phyloP scores from a whole-genome alignment of 371 early-diverging fungal genomes.

The Mortierella sp. region DNA sequence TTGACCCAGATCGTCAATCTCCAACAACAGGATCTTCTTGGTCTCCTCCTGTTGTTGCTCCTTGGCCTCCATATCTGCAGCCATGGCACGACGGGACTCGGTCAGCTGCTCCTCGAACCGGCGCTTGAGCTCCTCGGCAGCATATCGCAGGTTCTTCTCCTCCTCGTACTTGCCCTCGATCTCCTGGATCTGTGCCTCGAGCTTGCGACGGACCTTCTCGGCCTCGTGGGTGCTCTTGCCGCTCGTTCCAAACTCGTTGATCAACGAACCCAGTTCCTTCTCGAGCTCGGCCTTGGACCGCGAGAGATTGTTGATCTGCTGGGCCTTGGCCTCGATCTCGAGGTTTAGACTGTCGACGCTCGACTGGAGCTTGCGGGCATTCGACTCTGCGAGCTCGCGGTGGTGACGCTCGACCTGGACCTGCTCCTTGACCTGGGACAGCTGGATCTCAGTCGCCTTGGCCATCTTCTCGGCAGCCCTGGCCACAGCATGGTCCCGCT shows the following conservation, averaged over 20 bases:
- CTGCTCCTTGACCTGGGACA: constrained; percentile 62
- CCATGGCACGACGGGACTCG: constrained; percentile 72
- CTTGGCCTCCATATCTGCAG: constrained; percentile 76
- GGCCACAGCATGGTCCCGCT: constrained; percentile 77
- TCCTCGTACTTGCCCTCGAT: constrained; percentile 73
- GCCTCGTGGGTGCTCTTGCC: constrained; percentile 83
- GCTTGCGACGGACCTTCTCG: constrained; percentile 72
- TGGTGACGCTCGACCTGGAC: constrained; percentile 77
- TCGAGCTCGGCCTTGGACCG: constrained; percentile 80
- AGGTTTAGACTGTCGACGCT: constrained; percentile 68
- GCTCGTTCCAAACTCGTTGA: constrained; percentile 85
- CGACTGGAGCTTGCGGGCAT: constrained; percentile 69
- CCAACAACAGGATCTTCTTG: constrained; percentile 77
- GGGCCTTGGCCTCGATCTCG: constrained; percentile 69
- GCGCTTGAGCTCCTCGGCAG: constrained; percentile 77
- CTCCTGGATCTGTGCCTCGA: constrained; percentile 73
- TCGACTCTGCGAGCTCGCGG: constrained; percentile 73
- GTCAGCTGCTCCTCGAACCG: constrained; percentile 74
- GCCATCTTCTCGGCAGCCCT: constrained; percentile 70
- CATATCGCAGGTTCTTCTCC: constrained; percentile 65
- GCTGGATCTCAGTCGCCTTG: constrained; percentile 72
- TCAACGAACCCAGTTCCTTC: constrained; percentile 76
- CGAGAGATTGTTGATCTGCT: constrained; percentile 64
- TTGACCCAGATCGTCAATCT: constrained; percentile 83
- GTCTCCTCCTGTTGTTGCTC: constrained; percentile 82